A percentile compares a stretch with the other conserved stretches of the same genome.
Conservation (phyloP, 352 stramenopile species). For the Pythium chondricola region DNA sequence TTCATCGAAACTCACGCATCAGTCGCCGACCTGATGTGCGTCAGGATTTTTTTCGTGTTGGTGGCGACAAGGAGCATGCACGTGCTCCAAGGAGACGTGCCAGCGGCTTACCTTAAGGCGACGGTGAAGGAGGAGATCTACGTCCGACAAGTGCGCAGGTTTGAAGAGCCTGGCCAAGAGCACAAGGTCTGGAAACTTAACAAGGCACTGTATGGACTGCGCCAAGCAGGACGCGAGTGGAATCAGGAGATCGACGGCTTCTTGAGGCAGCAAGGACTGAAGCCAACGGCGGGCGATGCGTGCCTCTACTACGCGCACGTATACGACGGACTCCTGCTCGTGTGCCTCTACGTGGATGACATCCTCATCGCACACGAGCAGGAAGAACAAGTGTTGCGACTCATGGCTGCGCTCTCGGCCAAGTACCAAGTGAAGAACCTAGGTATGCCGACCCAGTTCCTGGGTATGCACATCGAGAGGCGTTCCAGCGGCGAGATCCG, state of each 20-base stretch:
- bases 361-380: slow-evolving; percentile 5
- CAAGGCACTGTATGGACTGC: slow-evolving; percentile 23
- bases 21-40: not conserved
- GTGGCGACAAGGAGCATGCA: not conserved
- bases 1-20: slow-evolving; percentile 6
- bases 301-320: slow-evolving; percentile 17
- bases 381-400: not conserved
- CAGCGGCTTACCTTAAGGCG: slow-evolving; percentile 8
- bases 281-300: slow-evolving; percentile 5
- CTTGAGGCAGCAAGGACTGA: slow-evolving; percentile 2
- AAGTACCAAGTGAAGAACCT: slow-evolving; percentile 17
- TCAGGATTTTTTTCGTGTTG: slow-evolving; percentile 10
- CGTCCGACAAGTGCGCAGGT: slow-evolving; percentile 1
- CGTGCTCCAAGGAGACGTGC: slow-evolving; percentile 7
- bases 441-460: not conserved
- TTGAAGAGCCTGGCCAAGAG: not conserved
- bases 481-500: slow-evolving; percentile 2
- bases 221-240: slow-evolving; percentile 22
- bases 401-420: slow-evolving; percentile 4
- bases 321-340: slow-evolving; percentile 7
- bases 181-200: slow-evolving; percentile 14
- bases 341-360: slow-evolving; percentile 28
- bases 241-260: slow-evolving; percentile 17
- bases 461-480: not conserved
- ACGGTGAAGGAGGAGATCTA: not conserved